Evolutionary conservation across 139 green algal species (phyloP).

Genomic region (Chlamydomonas eustigma): DNA sequence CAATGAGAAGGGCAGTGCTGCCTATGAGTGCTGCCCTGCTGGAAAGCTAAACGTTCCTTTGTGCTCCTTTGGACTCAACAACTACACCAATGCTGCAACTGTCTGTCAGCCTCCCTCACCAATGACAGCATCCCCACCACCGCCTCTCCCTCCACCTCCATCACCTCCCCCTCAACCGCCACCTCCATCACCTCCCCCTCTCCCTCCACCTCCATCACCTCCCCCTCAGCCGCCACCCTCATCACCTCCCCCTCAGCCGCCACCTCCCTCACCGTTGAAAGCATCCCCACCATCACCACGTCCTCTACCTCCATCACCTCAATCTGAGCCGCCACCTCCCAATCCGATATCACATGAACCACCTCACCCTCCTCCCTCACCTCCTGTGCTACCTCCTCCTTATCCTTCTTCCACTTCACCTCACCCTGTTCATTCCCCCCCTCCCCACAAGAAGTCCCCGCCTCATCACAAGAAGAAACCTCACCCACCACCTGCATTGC

Average conservation of each 20-base stretch:
- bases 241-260: not conserved
- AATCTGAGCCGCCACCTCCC: too few relatives aligned
- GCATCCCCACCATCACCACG: not conserved
- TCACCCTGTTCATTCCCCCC: too few relatives aligned
- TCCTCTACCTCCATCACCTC: not conserved
- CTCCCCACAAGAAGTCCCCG: too few relatives aligned
- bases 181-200: not conserved
- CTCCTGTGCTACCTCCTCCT: too few relatives aligned
- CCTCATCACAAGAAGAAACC: too few relatives aligned
- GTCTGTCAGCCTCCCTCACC: too few relatives aligned
- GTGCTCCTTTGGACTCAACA: not conserved
- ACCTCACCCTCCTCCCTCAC: too few relatives aligned
- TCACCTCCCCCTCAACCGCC: not conserved
- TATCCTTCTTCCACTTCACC: too few relatives aligned
- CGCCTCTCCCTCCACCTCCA: too few relatives aligned
- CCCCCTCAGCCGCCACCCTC: not conserved
- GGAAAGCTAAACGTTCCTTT: not conserved
- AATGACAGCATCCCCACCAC: not conserved
- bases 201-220: not conserved
- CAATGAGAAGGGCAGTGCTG: not conserved
- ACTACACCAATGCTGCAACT: not conserved
- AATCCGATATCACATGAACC: too few relatives aligned
- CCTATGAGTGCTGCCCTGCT: not conserved
- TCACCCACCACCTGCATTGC: too few relatives aligned
- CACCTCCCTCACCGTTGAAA: not conserved